Evolutionary conservation across 495 filamentous ascomycete genomes (phyloP), one percentile per base, ranked within the genome.

Genomic region (Aspergillus ellipticus): DNA sequence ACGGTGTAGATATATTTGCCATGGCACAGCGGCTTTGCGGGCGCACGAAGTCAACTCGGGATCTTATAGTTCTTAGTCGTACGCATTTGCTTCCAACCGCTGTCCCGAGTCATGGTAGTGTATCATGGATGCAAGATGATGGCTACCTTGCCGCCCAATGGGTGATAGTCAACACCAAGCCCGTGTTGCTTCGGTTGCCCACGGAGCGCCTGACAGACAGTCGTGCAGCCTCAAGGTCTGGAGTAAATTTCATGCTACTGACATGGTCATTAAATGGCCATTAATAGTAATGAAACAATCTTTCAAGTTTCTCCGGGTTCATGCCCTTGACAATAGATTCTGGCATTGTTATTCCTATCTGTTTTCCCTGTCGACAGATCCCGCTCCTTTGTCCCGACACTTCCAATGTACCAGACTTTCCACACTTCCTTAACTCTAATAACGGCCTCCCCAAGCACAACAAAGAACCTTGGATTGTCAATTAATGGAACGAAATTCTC

Each of bases 391-490:
- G 70, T n/a, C 62, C 56, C 7, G 81, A 66, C 42, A 73, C 63
- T 21, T 78, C 76, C 78, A 77, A 83, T 13, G 75, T 74, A 61
- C 81, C 79, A 16, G 62, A 51, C 37, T 62, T 72, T 76, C 56
- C 79, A 73, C 21, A 79, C 78, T 61, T 83, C 83, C 35, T 73
- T 78, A 78, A 83, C 80, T 51, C 73, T 77, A 49, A 74, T 54
- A 11, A 83, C 66, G 73, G 66, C 1, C 47, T 50, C 31, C 28
- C 13, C 47, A n/a, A 3, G 24, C n/a, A n/a, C n/a, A n/a, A n/a
- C n/a, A n/a, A n/a, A n/a, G n/a, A 10, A 8, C 16, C 9, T 11
- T 35, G 26, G n/a, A 11, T n/a, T 11, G 24, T 17, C 47, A 50
- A 19, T 50, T 35, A 19, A 19, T 19, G 42, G 9, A 45, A 11